Percentiles rank a stretch among this genome's conserved stretches.
phyloP scores from a whole-genome alignment of 345 rosid genomes.

The Lepidium sativum region DNA sequence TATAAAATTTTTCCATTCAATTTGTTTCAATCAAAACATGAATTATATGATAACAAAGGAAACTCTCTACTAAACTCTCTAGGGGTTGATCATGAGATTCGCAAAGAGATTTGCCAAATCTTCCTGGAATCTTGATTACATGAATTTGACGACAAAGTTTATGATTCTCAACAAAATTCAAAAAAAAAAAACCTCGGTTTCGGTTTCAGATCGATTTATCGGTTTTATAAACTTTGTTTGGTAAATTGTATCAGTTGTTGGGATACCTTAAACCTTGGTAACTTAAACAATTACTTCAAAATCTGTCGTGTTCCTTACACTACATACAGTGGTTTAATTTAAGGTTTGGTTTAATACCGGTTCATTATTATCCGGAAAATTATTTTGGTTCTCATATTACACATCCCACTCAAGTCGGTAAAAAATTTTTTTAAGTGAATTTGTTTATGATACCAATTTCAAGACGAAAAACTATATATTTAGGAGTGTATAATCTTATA shows the following conservation, averaged over 20 bases:
- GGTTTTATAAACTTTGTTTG: neutral
- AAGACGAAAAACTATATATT: too few relatives aligned
- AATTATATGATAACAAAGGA: neutral
- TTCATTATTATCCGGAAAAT: neutral
- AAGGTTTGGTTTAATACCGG: neutral
- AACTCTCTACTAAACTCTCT: neutral
- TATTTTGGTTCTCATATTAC: neutral
- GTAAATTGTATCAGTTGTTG: slow-evolving; percentile 19
- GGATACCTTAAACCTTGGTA: slow-evolving; percentile 23
- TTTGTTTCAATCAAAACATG: too few relatives aligned
- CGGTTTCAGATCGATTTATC: slow-evolving; percentile 13
- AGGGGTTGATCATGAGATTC: neutral
- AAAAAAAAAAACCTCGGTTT: neutral
- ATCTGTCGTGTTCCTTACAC: neutral
- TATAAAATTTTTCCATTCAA: too few relatives aligned
- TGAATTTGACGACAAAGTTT: slow-evolving; percentile 11
- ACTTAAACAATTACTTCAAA: neutral
- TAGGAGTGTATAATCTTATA: too few relatives aligned
- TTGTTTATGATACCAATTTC: too few relatives aligned
- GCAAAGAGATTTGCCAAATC: neutral
- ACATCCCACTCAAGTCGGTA: neutral
- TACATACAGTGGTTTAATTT: neutral
- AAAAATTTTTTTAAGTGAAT: too few relatives aligned
- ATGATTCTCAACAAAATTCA: slow-evolving; percentile 8
- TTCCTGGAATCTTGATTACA: slow-evolving; percentile 18